Evolutionary conservation across 192 early-diverging fungal species (phyloP), one percentile per base, ranked within the genome.

Genomic region (Endogone sp.): DNA sequence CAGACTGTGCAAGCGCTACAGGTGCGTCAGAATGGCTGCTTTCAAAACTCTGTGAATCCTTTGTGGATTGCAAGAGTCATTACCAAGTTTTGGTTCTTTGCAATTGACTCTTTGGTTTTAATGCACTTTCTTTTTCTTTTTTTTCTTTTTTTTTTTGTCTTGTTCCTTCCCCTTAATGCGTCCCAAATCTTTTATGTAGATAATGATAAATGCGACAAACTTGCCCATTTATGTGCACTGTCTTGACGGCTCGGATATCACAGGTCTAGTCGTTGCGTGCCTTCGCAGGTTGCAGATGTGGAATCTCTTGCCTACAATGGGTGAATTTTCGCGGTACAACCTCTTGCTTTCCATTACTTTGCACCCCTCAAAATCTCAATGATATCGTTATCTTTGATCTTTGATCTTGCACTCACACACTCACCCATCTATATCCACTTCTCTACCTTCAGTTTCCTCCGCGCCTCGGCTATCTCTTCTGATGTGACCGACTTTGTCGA

Each of bases 251-350:
- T 86, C 91, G 2, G 84, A 91, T 65, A 92, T 95, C 30, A 97
- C 93, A 2, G 92, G 92, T 0, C 75, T 95, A 3, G 85, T 94
- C 2, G 76, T 96, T 13, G 89, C 92, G 71, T 95, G 93, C 73
- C 68, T 99, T 67, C 85, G 97, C 31, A 96, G 94, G 68, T 74
- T 99, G 56, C 94, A 97, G 82, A 84, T 91, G 69, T 98, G 96
- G 96, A 89, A 86, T 11, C 71, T 88, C 27, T 81, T 91, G 9
- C 86, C 85, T 24, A 82, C 85, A 20, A 82, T 91, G 72, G 82
- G 84, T 49, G 92, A 93, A 82, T 94, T 90, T 44, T 54, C 89
- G 60, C 78, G 91, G 77, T 92, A 71, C 57, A 16, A 55, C 30
- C 69, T 24, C 58, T 21, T 29, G n/a, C 16, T 24, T 62, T 11